phyloP scores from a whole-genome alignment of 148 eudicot species.

The Linanthus parryae region DNA sequence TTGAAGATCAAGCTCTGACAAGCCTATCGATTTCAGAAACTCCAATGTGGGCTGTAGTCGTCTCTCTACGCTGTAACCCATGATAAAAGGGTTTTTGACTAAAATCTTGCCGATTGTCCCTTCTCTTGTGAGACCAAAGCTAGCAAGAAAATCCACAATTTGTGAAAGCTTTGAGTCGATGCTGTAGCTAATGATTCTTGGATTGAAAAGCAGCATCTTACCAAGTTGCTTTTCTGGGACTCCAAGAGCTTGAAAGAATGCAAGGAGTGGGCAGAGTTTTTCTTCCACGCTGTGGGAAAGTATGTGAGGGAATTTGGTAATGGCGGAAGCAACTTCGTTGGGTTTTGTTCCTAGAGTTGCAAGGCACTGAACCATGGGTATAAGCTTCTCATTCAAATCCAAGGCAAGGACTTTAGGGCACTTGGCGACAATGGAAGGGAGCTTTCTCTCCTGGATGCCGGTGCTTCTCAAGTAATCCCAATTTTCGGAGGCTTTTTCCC shows the following conservation, averaged over 20 bases:
- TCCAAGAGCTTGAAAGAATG: constrained; percentile 88
- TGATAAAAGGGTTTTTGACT: constrained; percentile 70
- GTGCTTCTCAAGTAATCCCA: constrained; percentile 81
- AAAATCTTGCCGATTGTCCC: constrained; percentile 79
- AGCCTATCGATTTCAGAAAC: constrained; percentile 64
- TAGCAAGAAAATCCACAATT: constrained; percentile 70
- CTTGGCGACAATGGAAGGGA: constrained; percentile 59
- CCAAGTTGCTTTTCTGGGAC: constrained; percentile 74
- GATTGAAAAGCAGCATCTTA: constrained; percentile 76
- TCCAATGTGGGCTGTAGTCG: constrained; percentile 80
- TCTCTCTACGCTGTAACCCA: constrained; percentile 90
- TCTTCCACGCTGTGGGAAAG: constrained; percentile 79
- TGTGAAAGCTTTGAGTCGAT: constrained; percentile 78
- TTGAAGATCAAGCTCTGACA: constrained; percentile 56
- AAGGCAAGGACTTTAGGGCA: constrained; percentile 90
- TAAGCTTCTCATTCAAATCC: constrained; percentile 64
- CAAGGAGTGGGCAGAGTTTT: constrained; percentile 88
- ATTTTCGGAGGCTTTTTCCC: constrained; percentile 63
- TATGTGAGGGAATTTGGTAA: constrained; percentile 80
- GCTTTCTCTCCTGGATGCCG: constrained; percentile 87
- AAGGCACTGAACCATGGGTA: constrained; percentile 89
- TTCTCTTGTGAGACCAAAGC: constrained; percentile 54
- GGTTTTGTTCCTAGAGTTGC: constrained; percentile 71
- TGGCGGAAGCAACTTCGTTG: constrained; percentile 65
- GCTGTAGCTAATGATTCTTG: constrained; percentile 89